Percentiles rank a stretch among this genome's conserved stretches.
Evolutionary conservation across 345 rosid genomes (phyloP).

Genomic region (Pseudoturritis turrita): DNA sequence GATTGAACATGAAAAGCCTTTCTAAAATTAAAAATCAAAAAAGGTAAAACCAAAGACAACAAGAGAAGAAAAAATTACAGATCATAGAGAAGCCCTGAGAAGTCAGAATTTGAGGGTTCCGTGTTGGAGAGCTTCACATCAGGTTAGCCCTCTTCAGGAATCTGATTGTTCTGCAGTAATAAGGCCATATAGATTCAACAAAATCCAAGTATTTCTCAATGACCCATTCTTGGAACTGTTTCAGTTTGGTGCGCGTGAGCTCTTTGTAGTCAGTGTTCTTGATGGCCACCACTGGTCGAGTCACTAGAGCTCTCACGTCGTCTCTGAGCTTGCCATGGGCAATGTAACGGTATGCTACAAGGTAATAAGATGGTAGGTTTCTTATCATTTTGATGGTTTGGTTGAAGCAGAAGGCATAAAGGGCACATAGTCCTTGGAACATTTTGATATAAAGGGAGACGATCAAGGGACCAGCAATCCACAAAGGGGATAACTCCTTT

Average conservation of each 20-base stretch:
- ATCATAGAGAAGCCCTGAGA: conserved; percentile 16
- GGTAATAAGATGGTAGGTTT: conserved; percentile 57
- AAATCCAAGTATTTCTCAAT: conserved; percentile 69
- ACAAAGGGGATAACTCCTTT: conserved; percentile 75
- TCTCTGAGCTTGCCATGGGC: conserved; percentile 63
- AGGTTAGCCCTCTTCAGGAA: conserved; percentile 90
- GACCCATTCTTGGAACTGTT: conserved; percentile 56
- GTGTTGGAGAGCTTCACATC: conserved; percentile 33
- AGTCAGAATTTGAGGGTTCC: conserved; percentile 10
- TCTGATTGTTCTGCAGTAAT: conserved; percentile 88
- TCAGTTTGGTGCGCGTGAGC: conserved; percentile 44
- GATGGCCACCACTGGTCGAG: conserved; percentile 53
- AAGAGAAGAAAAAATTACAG: not conserved
- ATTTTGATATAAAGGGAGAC: conserved; percentile 64
- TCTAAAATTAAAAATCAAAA: conserved; percentile 25
- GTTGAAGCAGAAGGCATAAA: conserved; percentile 71
- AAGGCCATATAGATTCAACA: conserved; percentile 91
- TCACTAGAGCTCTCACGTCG: conserved; percentile 37
- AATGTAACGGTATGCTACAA: conserved; percentile 46
- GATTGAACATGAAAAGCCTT: conserved; percentile 24
- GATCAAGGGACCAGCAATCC: conserved; percentile 77
- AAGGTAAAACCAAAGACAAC: conserved; percentile 1
- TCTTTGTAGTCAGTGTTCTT: conserved; percentile 67
- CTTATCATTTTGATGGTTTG: conserved; percentile 47
- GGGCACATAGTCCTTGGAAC: conserved; percentile 55